These are phyloP conservation scores for Agaricales sp. DNA, from an alignment of 1,284 basidiomycete species.

Conservation along the genomic window DNA sequence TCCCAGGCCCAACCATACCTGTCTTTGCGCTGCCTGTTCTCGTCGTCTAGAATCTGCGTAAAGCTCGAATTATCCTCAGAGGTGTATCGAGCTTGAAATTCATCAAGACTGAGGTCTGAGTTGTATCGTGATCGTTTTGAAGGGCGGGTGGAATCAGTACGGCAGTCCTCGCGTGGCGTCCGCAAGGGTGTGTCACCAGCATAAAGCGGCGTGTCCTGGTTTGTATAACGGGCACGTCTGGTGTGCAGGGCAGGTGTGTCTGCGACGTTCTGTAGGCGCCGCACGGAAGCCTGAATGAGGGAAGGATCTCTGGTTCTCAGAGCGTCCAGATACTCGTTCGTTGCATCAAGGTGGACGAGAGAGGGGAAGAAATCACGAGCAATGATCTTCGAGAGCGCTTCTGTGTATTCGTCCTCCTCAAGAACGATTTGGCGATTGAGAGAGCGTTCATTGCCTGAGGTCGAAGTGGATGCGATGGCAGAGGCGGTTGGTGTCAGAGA, in stretches of 20 bases:
- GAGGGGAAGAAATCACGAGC: conserved; percentile 97
- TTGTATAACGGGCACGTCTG: conserved; percentile 31
- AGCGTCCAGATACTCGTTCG: conserved; percentile 77
- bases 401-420: conserved; percentile 95
- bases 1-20: conserved; percentile 87
- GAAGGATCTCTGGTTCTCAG: conserved; percentile 62
- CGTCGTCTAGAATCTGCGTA: conserved; percentile 79
- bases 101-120: conserved; percentile 58
- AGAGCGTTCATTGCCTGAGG: conserved; percentile 32
- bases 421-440: conserved; percentile 65
- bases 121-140: conserved; percentile 51
- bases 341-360: conserved; percentile 78
- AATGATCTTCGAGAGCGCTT: conserved; percentile 88
- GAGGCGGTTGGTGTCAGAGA: conserved; percentile 4
- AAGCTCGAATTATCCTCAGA: conserved; percentile 96
- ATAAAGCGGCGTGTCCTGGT: conserved; percentile 60
- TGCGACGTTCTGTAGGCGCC: conserved; percentile 55
- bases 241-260: conserved; percentile 36
- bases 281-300: conserved; percentile 64
- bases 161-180: conserved; percentile 13
- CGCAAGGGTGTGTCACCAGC: conserved; percentile 55
- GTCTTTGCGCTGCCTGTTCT: conserved; percentile 74
- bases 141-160: conserved; percentile 17
- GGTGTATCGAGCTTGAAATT: conserved; percentile 84
- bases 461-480: not conserved